phyloP scores from a whole-genome alignment of 1,284 basidiomycete genomes.

The Jaminaea rosea region DNA sequence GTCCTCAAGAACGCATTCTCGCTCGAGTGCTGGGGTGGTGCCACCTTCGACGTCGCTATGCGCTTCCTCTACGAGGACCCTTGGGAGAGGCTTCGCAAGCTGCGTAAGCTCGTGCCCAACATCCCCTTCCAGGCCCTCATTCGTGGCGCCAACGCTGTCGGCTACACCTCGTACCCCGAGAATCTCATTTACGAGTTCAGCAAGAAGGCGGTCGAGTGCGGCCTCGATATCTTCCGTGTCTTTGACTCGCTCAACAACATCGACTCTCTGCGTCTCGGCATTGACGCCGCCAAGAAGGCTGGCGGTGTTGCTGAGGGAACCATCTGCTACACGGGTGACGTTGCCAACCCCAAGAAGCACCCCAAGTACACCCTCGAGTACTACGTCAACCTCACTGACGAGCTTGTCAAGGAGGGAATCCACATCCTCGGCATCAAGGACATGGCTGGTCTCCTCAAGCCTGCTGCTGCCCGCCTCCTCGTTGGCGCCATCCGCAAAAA shows the following conservation, averaged over 20 bases:
- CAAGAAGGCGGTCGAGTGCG: constrained; percentile 86
- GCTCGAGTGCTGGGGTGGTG: constrained; percentile 98
- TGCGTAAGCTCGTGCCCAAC: constrained; percentile 94
- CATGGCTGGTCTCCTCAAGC: constrained; percentile 97
- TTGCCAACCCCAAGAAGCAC: constrained; percentile 79
- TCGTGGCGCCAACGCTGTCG: constrained; percentile 97
- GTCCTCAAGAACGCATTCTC: constrained; percentile 92
- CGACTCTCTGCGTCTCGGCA: constrained; percentile 50
- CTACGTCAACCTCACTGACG: constrained; percentile 89
- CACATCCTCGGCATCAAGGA: constrained; percentile 98
- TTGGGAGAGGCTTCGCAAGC: constrained; percentile 90
- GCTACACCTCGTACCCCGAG: constrained; percentile 98
- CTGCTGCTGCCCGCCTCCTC: constrained; percentile 82
- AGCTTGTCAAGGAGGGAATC: constrained; percentile 89
- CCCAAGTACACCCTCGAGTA: constrained; percentile 97
- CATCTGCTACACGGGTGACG: constrained; percentile 98
- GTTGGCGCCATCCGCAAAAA: constrained; percentile 88
- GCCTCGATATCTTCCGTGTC: constrained; percentile 98
- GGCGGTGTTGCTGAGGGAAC: constrained; percentile 82
- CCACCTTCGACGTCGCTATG: constrained; percentile 99
- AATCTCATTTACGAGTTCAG: constrained; percentile 90
- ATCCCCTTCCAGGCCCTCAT: constrained; percentile 97
- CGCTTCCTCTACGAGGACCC: constrained; percentile 99
- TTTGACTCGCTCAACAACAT: constrained; percentile 74
- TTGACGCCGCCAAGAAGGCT: constrained; percentile 98